Base-by-base conservation (phyloP, 2,329 filamentous ascomycete genomes). In the Paraphoma chrysanthemicola region DNA sequence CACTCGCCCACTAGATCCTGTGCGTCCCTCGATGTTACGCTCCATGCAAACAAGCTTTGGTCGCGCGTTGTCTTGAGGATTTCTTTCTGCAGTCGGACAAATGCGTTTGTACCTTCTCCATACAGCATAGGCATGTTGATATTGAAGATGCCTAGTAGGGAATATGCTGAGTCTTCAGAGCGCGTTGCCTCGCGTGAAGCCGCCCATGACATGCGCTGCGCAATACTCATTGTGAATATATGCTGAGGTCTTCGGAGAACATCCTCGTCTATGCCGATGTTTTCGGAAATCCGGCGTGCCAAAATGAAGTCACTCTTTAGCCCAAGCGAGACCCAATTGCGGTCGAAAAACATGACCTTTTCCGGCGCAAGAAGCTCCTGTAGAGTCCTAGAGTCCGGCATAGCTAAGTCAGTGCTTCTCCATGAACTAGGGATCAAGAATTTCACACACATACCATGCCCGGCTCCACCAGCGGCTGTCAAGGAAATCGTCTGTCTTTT, bases 41-140 rank as follows among this genome's bases (percentile, higher is more conserved):
- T 44, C 60, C 55, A 63, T 10, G 53, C 49, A 41, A 67, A 65
- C 4, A 67, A 30, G 14, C 50, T 57, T 16, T 63, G 52, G 12
- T 67, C 64, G 1, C 54, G 23, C 52, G 10, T 9, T 43, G 4
- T 42, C 33, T 33, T 50, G 62, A 66, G 49, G 10, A 71, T 68
- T 17, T 64, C 60, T 46, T 66, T 56, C 51, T 67, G 63, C 1
- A 71, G 51, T 10, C 66, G 48, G 6, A 30, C 16, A 38, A 70
- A 71, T 5, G 68, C 64, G 8, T 63, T 62, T 1, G 63, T 10
- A 1, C 71, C 68, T 54, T 72, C 73, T 6, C 72, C 71, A 48
- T 76, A 76, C 2, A 69, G 28, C 12, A 67, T 51, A 7, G 65
- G 54, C 63, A 76, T 71, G 36, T 67, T 60, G 12, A 76, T 53